phyloP scores from a whole-genome alignment of 345 rosid species.

The Combretum micranthum region DNA sequence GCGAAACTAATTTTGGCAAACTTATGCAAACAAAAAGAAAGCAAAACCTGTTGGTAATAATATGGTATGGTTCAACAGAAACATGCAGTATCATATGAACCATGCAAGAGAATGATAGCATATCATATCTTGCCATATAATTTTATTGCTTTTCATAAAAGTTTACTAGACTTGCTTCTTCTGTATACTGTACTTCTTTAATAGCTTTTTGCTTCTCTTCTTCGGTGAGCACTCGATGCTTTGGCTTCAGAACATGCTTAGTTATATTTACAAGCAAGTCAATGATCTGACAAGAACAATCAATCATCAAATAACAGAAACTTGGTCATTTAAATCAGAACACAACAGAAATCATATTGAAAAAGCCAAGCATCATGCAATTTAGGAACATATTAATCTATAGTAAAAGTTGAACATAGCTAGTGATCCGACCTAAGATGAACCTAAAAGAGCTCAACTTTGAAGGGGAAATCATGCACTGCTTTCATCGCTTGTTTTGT shows the following conservation, averaged over 20 bases:
- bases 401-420: not conserved
- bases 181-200: conserved; percentile 19
- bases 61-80: too few species aligned
- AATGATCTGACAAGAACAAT: conserved; percentile 40
- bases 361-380: not conserved
- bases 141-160: not conserved
- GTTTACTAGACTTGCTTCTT: conserved; percentile 27
- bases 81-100: not conserved
- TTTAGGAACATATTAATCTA: not conserved
- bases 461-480: conserved; percentile 59
- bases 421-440: not conserved
- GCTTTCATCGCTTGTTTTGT: conserved; percentile 79
- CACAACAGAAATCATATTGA: not conserved
- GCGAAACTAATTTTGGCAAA: too few species aligned
- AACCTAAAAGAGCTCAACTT: conserved; percentile 89
- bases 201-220: conserved; percentile 19
- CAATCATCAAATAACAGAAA: not conserved
- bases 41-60: too few species aligned
- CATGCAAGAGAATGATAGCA: not conserved
- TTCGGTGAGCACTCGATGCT: conserved; percentile 17
- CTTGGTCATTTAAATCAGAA: conserved; percentile 1
- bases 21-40: too few species aligned
- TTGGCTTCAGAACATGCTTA: conserved; percentile 48
- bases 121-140: not conserved
- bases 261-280: conserved; percentile 79